phyloP scores from a whole-genome alignment of 2,329 filamentous ascomycete species.

The Fusarium sp. region DNA sequence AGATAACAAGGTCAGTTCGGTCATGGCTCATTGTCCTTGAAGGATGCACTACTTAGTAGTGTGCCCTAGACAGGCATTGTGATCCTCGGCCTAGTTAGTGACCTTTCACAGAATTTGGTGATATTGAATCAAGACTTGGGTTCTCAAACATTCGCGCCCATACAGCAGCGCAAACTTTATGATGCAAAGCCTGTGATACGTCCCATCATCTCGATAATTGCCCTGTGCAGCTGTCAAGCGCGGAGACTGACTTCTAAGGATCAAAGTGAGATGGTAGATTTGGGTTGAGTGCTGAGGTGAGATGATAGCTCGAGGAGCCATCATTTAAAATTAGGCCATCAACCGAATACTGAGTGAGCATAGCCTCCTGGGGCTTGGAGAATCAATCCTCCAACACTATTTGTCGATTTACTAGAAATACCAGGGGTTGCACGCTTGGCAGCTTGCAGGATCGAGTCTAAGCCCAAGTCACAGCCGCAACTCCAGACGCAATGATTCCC shows the following conservation, averaged over 20 bases:
- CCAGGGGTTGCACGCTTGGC: not conserved
- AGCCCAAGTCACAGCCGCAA: not conserved
- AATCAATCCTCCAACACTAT: fast-evolving
- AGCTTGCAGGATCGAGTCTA: not conserved
- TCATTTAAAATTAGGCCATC: not conserved
- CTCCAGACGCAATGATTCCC: not conserved
- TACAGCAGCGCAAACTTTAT: too few species aligned
- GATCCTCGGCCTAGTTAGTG: too few species aligned
- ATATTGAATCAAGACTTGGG: too few species aligned
- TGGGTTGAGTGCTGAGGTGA: not conserved
- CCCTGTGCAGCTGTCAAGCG: not conserved
- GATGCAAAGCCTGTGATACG: not conserved
- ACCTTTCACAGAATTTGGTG: too few species aligned
- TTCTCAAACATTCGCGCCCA: too few species aligned
- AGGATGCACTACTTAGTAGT: not conserved
- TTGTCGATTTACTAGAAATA: not conserved
- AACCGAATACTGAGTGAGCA: too few species aligned
- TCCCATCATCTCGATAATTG: not conserved
- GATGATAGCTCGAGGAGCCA: too few species aligned
- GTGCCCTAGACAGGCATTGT: not conserved
- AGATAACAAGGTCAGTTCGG: too few species aligned
- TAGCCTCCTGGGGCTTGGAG: not conserved
- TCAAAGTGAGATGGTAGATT: not conserved
- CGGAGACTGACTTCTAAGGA: not conserved
- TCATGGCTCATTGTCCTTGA: too few species aligned